phyloP scores from a whole-genome alignment of 1,139 yeast species.

The Debaryomyces coudertii region DNA sequence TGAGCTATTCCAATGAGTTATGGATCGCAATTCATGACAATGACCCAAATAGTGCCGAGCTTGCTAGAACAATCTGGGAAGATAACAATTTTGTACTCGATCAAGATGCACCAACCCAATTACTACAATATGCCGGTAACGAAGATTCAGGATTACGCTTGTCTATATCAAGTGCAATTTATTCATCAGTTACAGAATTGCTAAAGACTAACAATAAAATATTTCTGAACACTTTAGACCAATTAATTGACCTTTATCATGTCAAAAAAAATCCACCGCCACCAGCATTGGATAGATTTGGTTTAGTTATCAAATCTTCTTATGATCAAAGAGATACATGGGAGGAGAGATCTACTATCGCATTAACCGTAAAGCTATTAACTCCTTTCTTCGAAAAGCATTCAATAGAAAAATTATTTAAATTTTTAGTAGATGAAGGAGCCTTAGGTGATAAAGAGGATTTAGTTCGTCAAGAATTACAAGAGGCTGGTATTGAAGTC shows the following conservation, averaged over 20 bases:
- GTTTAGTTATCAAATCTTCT: constrained; percentile 69
- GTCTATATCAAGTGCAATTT: constrained; percentile 64
- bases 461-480: constrained; percentile 77
- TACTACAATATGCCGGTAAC: constrained; percentile 55
- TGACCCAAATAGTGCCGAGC: constrained; percentile 60
- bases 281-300: constrained; percentile 75
- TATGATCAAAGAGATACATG: constrained; percentile 70
- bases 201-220: constrained; percentile 24
- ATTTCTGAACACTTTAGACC: constrained; percentile 41
- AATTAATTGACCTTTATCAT: constrained; percentile 57
- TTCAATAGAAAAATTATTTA: constrained; percentile 52
- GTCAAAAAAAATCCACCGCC: constrained; percentile 75
- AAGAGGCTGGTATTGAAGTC: constrained; percentile 83
- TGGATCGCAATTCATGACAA: constrained; percentile 82
- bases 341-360: constrained; percentile 84
- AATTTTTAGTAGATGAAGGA: constrained; percentile 60
- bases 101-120: constrained; percentile 44
- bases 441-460: constrained; percentile 76
- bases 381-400: constrained; percentile 49
- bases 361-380: constrained; percentile 63
- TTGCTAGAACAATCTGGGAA: constrained; percentile 84
- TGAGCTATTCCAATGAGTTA: constrained; percentile 64
- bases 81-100: constrained; percentile 63
- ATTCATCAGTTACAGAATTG: constrained; percentile 41
- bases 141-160: constrained; percentile 66